Evolutionary conservation across 148 eudicot genomes (phyloP), one percentile per base, ranked within the genome.

Genomic region (Gaultheria prostrata): DNA sequence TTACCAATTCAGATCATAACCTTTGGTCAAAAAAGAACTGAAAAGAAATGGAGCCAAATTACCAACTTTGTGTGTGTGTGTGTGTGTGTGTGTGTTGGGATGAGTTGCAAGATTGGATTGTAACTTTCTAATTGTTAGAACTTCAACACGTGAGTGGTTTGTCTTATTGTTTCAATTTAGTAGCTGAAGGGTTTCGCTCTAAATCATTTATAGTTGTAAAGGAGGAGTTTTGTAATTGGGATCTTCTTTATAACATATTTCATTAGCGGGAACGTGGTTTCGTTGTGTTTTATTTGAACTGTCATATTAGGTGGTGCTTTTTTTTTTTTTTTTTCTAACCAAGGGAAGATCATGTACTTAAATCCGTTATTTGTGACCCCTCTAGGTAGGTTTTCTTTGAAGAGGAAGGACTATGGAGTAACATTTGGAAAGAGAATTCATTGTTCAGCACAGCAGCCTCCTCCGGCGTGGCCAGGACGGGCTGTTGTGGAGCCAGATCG

Each of bases 381-480:
- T 78, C 56, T 86, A 93, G 99, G 95, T 87, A 90, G 95, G 26
- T 48, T 91, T 86, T 70, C 93, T 80, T 89, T 83, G 61, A 95
- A 84, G 88, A 89, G 90, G 82, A 93, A 90, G 85, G 96, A 91
- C 51, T 71, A 30, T 81, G 85, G 84, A 53, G 91, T 82, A 83
- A 85, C 83, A 65, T 84, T 35, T 83, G 88, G 89, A 65, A 91
- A 87, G 82, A 89, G 88, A 83, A 88, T 97, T 80, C 91, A 89
- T 13, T 97, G 98, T 89, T 95, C 98, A 50, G 90, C 89, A 30
- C 94, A 92, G 89, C 82, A 84, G 75, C 99, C 98, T 59, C 99
- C 99, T 75, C 92, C 99, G 69, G 99, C 99, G n/a, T 97, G 99
- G 99, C 94, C 98, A 3, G 99, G 99, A 43, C 89, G 94, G 35